Evolutionary conservation across 2,329 filamentous ascomycete species (phyloP).

Genomic region (Diaporthe ampelina): DNA sequence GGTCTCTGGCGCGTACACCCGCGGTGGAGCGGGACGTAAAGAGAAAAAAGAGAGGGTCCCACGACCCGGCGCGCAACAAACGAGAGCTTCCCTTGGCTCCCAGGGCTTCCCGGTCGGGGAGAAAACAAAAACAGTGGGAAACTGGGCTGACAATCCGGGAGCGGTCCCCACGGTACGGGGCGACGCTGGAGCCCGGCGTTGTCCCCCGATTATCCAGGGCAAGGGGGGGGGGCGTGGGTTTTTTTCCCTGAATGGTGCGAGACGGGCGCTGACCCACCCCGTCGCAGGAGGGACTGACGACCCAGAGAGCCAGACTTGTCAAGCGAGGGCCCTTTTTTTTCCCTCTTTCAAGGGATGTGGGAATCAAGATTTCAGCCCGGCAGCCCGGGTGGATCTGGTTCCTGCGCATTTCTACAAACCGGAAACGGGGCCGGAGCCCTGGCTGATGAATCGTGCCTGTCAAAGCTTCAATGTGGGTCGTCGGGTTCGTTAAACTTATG

Average conservation of each 20-base stretch:
- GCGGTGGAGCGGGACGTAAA: conserved; percentile 23
- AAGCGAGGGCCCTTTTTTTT: conserved; percentile 20
- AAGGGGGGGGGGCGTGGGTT: background rate
- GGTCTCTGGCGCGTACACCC: conserved; percentile 34
- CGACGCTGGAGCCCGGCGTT: conserved; percentile 11
- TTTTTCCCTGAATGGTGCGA: background rate
- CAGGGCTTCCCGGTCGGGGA: conserved; percentile 14
- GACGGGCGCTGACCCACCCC: conserved; percentile 17
- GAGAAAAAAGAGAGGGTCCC: background rate
- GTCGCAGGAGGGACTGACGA: conserved; percentile 28
- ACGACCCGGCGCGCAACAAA: background rate
- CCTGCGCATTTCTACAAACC: conserved; percentile 17
- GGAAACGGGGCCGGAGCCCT: conserved; percentile 35
- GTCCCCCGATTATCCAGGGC: background rate
- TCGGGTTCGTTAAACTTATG: conserved; percentile 6
- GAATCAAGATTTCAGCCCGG: conserved; percentile 28
- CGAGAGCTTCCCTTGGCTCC: conserved; percentile 2
- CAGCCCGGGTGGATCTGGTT: conserved; percentile 34
- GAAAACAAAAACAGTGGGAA: conserved; percentile 25
- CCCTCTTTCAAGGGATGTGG: conserved; percentile 19
- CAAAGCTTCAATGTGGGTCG: conserved; percentile 15
- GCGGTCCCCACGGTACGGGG: conserved; percentile 24
- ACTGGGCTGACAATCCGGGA: conserved; percentile 32
- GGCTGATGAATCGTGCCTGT: conserved; percentile 24
- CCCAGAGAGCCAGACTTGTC: conserved; percentile 11